Evolutionary conservation across 805 yeast species (phyloP).

Genomic region (Myxozyma melibiosi): DNA sequence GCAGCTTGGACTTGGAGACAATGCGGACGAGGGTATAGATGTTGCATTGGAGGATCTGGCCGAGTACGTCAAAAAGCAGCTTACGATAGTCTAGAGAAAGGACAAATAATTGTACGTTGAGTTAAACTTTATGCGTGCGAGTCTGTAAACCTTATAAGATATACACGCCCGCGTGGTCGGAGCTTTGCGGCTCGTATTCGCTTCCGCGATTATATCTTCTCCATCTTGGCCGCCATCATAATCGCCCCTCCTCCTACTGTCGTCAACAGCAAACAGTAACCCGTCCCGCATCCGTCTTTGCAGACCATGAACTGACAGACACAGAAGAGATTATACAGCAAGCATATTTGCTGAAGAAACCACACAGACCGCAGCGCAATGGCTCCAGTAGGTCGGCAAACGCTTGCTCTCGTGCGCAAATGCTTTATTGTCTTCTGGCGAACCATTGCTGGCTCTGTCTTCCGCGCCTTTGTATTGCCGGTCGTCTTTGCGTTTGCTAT

Average conservation of each 20-base stretch:
- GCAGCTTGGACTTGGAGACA: constrained; percentile 83
- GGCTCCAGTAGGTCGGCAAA: constrained; percentile 16
- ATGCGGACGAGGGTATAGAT: constrained; percentile 78
- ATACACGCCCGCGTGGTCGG: too few relatives aligned
- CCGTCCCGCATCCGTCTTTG: too few relatives aligned
- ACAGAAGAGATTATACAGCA: too few relatives aligned
- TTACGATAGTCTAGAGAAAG: too few relatives aligned
- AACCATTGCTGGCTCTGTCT: constrained; percentile 38
- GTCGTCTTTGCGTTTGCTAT: constrained; percentile 35
- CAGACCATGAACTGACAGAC: too few relatives aligned
- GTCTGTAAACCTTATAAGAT: too few relatives aligned
- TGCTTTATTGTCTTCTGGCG: constrained; percentile 28
- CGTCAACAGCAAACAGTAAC: not conserved
- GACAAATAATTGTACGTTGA: too few relatives aligned
- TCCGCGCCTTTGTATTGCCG: constrained; percentile 40
- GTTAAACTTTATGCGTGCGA: too few relatives aligned
- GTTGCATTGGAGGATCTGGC: constrained; percentile 19
- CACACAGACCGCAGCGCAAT: too few relatives aligned
- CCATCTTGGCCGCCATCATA: not conserved
- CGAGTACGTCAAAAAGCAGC: constrained; percentile 10
- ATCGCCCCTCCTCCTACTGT: not conserved
- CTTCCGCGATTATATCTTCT: not conserved
- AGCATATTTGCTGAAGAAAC: too few relatives aligned
- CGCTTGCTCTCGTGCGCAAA: constrained; percentile 25
- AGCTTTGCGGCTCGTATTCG: not conserved